phyloP scores from a whole-genome alignment of 78 protist species.

The Guillardia theta region DNA sequence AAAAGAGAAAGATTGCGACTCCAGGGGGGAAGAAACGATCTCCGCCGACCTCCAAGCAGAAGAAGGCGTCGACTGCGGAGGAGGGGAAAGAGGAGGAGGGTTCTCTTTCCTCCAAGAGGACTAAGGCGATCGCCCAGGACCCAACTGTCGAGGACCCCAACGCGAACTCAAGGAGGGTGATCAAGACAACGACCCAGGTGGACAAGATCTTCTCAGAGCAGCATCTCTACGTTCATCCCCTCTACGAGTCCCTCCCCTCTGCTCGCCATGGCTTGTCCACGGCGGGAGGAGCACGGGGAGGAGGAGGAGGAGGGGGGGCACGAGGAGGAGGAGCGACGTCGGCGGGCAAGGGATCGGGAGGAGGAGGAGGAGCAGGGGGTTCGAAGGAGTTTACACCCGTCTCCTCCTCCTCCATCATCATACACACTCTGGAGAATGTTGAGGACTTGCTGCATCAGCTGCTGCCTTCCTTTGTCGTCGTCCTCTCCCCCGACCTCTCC shows the following conservation, averaged over 20 bases:
- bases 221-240: background rate
- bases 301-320: background rate
- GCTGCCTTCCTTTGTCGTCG: conserved; percentile 43
- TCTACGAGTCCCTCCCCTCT: no score
- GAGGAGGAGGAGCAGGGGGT: background rate
- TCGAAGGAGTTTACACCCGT: background rate
- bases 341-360: background rate
- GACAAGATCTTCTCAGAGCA: background rate
- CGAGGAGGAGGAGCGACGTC: background rate
- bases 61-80: background rate
- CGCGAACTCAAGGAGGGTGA: background rate
- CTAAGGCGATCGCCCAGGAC: no score
- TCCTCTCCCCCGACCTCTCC: conserved; percentile 46
- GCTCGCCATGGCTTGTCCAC: no score
- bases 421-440: background rate
- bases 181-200: background rate
- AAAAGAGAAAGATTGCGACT: background rate
- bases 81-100: background rate
- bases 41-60: background rate
- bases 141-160: background rate
- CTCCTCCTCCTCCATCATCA: background rate
- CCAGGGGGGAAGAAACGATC: background rate
- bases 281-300: no score
- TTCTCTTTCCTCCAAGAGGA: no score
- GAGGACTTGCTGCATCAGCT: background rate